Base-by-base conservation (phyloP, 2,329 filamentous ascomycete genomes). In the Neospermospora avenae region DNA sequence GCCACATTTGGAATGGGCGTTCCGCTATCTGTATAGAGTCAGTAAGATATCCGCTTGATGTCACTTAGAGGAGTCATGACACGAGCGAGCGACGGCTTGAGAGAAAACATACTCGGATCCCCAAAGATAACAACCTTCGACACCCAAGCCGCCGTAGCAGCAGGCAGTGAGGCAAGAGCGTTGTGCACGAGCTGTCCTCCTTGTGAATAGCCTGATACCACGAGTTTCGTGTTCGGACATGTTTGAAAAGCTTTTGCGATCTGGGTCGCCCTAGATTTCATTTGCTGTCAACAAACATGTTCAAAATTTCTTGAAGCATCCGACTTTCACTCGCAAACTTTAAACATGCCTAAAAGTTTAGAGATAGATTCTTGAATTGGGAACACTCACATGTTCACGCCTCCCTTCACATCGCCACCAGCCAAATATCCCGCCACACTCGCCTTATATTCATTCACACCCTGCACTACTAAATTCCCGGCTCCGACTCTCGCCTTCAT, bases 141-240 rank as follows among this genome's bases (percentile, higher is more conserved):
- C 46, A 79, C 72, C 64, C 69, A 70, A 5, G 60, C 52, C 16
- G 69, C 67, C 0, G 73, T 68, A 0, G 59, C 61, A 3, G 65
- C 59, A 2, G 68, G 62, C 0, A 78, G 64, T 2, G 67, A 61
- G 24, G 73, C 71, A 14, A 77, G 65, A 0, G 77, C 71, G 22
- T 75, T 74, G 42, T 77, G 74, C 4, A 78, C 76, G 22, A 80
- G 67, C n/a, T 78, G 77, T 0, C 74, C 74, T n/a, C 77, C 78
- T 67, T 80, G 72, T 16, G 73, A 75, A 62, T 74, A 75, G 7
- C 78, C 78, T 34, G 75, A 73, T 3, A 75, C 72, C 2, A 76
- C 67, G 16, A 77, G 72, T 44, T 75, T 69, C 1, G 75, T 73
- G 11, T 74, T 68, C 0, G 75, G 75, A 59, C 76, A 78, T 41